Evolutionary conservation across 352 stramenopile genomes (phyloP).

Genomic region (Phytopythium helicoides): DNA sequence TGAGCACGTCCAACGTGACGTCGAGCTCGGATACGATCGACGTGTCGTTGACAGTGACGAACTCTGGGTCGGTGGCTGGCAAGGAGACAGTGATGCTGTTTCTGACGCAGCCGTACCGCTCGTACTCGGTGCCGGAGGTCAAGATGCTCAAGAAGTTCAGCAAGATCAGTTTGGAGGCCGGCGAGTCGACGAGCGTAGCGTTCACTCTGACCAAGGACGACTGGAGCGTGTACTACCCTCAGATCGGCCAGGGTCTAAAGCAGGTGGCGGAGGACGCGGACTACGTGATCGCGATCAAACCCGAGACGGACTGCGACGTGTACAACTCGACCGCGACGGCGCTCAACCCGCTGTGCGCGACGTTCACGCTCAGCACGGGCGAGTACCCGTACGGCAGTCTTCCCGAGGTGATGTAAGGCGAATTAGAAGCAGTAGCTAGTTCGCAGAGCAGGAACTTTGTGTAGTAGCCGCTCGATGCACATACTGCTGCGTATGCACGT

Average conservation of each 20-base stretch:
- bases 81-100: constrained; percentile 85
- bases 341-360: constrained; percentile 31
- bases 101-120: constrained; percentile 58
- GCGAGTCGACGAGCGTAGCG: constrained; percentile 30
- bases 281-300: constrained; percentile 64
- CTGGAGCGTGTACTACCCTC: constrained; percentile 57
- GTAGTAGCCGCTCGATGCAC: too few relatives aligned
- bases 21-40: constrained; percentile 21
- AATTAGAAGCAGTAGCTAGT: too few relatives aligned
- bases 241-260: constrained; percentile 42
- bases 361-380: constrained; percentile 32
- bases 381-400: not conserved
- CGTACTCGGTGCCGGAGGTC: constrained; percentile 64
- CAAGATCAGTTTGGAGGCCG: constrained; percentile 64
- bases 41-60: constrained; percentile 64
- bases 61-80: constrained; percentile 42
- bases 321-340: constrained; percentile 22
- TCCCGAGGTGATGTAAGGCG: too few relatives aligned
- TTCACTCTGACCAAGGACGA: constrained; percentile 49
- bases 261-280: constrained; percentile 56
- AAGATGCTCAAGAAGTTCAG: constrained; percentile 82
- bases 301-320: constrained; percentile 65
- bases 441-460: too few relatives aligned
- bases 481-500: too few relatives aligned
- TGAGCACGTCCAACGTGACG: constrained; percentile 28